Evolutionary conservation across 1,284 basidiomycete species (phyloP).

Genomic region (Ceratobasidium papillatum): DNA sequence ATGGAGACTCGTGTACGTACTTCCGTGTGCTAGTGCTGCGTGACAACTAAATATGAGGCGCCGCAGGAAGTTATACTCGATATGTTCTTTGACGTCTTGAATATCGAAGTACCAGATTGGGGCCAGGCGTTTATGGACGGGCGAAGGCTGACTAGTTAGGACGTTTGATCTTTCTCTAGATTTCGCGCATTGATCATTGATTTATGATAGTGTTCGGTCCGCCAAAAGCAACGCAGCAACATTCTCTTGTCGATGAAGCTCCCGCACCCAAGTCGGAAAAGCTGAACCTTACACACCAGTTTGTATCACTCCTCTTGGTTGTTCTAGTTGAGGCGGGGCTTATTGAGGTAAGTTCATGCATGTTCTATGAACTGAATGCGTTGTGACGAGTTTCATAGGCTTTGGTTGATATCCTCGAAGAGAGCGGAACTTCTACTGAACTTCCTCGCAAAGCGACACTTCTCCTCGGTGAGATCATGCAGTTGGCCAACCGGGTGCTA

Average conservation of each 20-base stretch:
- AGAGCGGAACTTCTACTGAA: conserved; percentile 64
- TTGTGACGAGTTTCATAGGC: conserved; percentile 58
- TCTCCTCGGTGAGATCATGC: conserved; percentile 90
- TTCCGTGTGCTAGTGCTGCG: background rate
- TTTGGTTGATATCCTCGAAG: conserved; percentile 83
- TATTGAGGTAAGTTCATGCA: conserved; percentile 70
- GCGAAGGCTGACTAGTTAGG: conserved; percentile 79
- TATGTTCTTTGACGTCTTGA: conserved; percentile 93
- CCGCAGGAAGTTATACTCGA: conserved; percentile 87
- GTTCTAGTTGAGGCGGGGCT: conserved; percentile 90
- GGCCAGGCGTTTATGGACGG: conserved; percentile 90
- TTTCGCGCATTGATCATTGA: background rate
- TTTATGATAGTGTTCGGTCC: conserved; percentile 64
- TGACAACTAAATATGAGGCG: conserved; percentile 15
- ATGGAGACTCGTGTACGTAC: conserved; percentile 78
- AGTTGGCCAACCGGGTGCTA: conserved; percentile 88
- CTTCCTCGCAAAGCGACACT: conserved; percentile 88
- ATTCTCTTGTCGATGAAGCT: conserved; percentile 42
- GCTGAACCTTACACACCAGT: conserved; percentile 91
- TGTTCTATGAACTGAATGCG: background rate
- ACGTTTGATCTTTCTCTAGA: background rate
- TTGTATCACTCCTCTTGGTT: conserved; percentile 86
- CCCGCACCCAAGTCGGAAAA: conserved; percentile 58
- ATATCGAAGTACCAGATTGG: conserved; percentile 90
- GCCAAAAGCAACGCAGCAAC: conserved; percentile 58